phyloP scores from a whole-genome alignment of 2,329 filamentous ascomycete species.

The Aureobasidium sp. region DNA sequence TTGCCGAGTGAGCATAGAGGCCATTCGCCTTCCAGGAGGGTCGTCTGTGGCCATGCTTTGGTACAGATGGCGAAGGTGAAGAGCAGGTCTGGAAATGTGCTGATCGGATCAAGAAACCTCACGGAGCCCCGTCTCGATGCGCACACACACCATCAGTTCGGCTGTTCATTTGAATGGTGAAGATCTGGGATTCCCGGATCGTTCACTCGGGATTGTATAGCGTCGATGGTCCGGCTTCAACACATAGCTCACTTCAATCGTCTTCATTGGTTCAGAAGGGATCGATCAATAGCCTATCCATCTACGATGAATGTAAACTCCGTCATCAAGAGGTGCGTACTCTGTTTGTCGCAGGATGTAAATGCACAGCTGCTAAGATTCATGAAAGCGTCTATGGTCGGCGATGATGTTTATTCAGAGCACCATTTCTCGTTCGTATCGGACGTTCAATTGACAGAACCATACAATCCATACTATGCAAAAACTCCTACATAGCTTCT shows the following conservation, averaged over 20 bases:
- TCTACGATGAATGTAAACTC: too few relatives aligned
- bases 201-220: not conserved
- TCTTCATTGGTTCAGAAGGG: not conserved
- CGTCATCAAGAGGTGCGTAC: too few relatives aligned
- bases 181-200: too few relatives aligned
- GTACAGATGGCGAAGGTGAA: not conserved
- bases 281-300: too few relatives aligned
- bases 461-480: too few relatives aligned
- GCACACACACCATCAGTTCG: too few relatives aligned
- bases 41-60: not conserved
- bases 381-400: not conserved
- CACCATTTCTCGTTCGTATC: too few relatives aligned
- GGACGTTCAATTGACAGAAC: too few relatives aligned
- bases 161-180: too few relatives aligned
- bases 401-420: too few relatives aligned
- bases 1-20: not conserved
- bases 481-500: too few relatives aligned
- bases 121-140: not conserved
- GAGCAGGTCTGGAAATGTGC: not conserved
- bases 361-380: not conserved
- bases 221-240: not conserved
- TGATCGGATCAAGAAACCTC: not conserved
- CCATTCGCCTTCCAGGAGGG: not conserved
- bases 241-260: not conserved
- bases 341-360: too few relatives aligned